Evolutionary conservation across 768 basidiomycete genomes (phyloP).

Genomic region (Amanita fuliginea): DNA sequence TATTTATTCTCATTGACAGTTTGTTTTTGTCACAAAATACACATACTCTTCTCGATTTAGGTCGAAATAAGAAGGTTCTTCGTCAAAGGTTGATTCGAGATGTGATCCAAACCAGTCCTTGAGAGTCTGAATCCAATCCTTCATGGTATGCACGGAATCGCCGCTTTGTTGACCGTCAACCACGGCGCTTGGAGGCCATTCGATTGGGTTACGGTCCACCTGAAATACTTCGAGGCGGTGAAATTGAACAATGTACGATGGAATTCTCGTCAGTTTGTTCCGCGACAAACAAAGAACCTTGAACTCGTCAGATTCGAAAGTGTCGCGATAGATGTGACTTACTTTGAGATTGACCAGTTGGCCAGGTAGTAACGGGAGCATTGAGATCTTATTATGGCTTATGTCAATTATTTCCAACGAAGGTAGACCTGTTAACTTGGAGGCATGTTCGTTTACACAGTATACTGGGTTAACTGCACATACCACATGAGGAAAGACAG

Average conservation of each 20-base stretch:
- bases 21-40: conserved; percentile 9
- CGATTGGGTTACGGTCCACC: conserved; percentile 84
- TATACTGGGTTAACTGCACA: conserved; percentile 19
- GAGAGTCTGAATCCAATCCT: conserved; percentile 60
- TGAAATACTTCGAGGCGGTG: conserved; percentile 66
- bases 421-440: conserved; percentile 71
- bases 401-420: conserved; percentile 92
- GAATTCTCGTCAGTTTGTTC: conserved; percentile 76
- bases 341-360: conserved; percentile 69
- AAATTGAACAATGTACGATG: conserved; percentile 69
- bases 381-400: conserved; percentile 82
- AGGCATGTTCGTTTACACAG: conserved; percentile 5
- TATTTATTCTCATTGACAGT: not conserved
- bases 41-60: conserved; percentile 31
- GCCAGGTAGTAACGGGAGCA: conserved; percentile 72
- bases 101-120: conserved; percentile 69
- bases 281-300: conserved; percentile 81
- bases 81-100: conserved; percentile 23
- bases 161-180: conserved; percentile 31
- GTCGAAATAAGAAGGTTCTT: conserved; percentile 39
- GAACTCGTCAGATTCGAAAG: not conserved
- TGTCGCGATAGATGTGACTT: conserved; percentile 11
- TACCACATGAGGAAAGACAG: conserved; percentile 80
- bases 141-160: conserved; percentile 41
- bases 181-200: conserved; percentile 74